phyloP scores from a whole-genome alignment of 208 protist genomes.

The Leishmania aethiopica region DNA sequence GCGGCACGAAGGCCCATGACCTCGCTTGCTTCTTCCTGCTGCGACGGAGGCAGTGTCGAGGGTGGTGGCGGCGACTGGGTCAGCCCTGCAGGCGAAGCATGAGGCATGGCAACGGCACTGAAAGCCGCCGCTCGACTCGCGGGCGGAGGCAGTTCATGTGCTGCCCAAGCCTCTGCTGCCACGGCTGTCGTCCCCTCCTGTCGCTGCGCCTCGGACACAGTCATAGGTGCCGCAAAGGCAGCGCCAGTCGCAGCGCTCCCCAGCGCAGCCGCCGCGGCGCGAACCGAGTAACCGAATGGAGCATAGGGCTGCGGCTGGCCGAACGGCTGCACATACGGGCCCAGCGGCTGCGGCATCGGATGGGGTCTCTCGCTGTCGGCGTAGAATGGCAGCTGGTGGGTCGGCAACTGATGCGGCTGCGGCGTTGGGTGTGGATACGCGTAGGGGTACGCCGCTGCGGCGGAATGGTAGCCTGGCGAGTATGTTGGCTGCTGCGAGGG shows the following conservation, averaged over 20 bases:
- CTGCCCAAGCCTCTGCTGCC: neutral
- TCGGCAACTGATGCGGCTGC: neutral
- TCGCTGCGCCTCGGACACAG: neutral
- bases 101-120: neutral
- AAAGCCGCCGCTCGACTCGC: neutral
- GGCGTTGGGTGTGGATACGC: neutral
- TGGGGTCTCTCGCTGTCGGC: neutral
- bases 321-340: neutral
- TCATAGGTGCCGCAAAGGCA: neutral
- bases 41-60: neutral
- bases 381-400: neutral
- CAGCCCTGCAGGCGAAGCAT: neutral
- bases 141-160: neutral
- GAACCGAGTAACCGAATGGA: constrained; percentile 6
- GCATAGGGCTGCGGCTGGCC: neutral
- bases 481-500: neutral
- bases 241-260: neutral
- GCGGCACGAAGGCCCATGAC: neutral
- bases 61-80: constrained; percentile 1
- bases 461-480: neutral
- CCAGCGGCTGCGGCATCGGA: neutral
- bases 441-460: constrained; percentile 1
- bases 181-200: neutral
- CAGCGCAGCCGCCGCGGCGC: neutral
- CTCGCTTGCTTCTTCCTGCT: neutral